Base-by-base conservation (phyloP, 2,329 filamentous ascomycete genomes). In the Neonectria ditissima region DNA sequence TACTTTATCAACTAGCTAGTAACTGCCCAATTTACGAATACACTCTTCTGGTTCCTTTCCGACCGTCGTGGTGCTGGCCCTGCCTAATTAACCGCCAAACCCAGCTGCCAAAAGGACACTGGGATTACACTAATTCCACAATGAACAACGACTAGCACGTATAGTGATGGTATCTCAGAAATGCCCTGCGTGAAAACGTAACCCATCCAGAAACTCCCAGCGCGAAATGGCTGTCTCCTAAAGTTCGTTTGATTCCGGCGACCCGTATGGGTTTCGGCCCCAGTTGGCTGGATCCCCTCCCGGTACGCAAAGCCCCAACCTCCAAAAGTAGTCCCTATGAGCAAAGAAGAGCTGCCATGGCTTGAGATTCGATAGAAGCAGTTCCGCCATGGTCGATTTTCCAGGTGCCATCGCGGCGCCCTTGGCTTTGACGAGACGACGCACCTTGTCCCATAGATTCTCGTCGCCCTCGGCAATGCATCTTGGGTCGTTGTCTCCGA, bases 251-350 rank as follows among this genome's bases (percentile, higher is more conserved):
- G 71, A 69, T 47, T 73, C 73, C 20, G 68, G 71, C 20, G 81
- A 73, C 61, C 81, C 78, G 74, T 87, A 83, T 62, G 75, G 78
- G 48, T 84, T 82, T 65, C 85, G 80, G 18, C 84, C 87, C 90
- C 90, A 92, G 69, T 92, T 86, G 48, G 83, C 81, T 3, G 90
- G 89, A 75, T 91, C 90, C 13, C 92, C 92, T 13, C 91, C 91
- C 0, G 95, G 94, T 2, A 97, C 83, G 80, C 96, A 99, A 32
- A 98, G 81, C 0, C 96, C 96, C 56, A 99, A 79, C 60, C 96
- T 86, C 92, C 93, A 97, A 79, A 99, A 98, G 78, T 99, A 99
- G 80, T 99, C 96, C 41, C 96, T 84, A 80, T 99, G 96, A 1
- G 94, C 92, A 78, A 97, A 97, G 75, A 98, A 91, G 8, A 97